Evolutionary conservation across 148 eudicot species (phyloP).

Genomic region (Chenopodium quinoa): DNA sequence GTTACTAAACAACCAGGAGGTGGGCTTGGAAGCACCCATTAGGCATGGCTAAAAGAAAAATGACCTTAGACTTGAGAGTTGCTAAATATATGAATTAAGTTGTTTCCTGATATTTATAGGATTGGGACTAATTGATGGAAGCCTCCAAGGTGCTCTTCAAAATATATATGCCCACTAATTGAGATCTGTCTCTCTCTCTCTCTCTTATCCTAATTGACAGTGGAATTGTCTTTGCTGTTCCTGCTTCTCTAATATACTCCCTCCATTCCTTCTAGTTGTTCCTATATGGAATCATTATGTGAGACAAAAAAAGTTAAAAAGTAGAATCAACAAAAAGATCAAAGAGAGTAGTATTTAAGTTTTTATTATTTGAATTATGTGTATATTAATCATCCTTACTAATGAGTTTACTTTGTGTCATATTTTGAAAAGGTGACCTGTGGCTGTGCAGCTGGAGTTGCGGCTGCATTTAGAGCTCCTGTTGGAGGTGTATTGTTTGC

Average conservation of each 20-base stretch:
- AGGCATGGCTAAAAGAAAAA: neutral
- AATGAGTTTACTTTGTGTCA: constrained; percentile 40
- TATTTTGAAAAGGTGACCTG: constrained; percentile 91
- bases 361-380: neutral
- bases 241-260: neutral
- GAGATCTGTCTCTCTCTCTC: neutral
- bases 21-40: too few relatives aligned
- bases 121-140: neutral
- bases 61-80: neutral
- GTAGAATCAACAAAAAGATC: too few relatives aligned
- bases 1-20: neutral
- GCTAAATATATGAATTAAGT: neutral
- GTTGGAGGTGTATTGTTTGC: constrained; percentile 99
- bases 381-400: constrained; percentile 30
- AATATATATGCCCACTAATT: neutral
- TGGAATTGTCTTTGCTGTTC: neutral
- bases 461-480: constrained; percentile 99
- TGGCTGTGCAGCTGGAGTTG: constrained; percentile 99
- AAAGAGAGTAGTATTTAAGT: neutral
- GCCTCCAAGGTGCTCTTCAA: neutral
- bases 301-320: too few relatives aligned
- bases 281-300: too few relatives aligned
- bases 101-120: neutral
- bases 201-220: too few relatives aligned
- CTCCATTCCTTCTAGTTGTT: too few relatives aligned